These are phyloP conservation scores for Uronychia setigera DNA, from an alignment of 73 alveolate genomes.

Conservation along the genomic window DNA sequence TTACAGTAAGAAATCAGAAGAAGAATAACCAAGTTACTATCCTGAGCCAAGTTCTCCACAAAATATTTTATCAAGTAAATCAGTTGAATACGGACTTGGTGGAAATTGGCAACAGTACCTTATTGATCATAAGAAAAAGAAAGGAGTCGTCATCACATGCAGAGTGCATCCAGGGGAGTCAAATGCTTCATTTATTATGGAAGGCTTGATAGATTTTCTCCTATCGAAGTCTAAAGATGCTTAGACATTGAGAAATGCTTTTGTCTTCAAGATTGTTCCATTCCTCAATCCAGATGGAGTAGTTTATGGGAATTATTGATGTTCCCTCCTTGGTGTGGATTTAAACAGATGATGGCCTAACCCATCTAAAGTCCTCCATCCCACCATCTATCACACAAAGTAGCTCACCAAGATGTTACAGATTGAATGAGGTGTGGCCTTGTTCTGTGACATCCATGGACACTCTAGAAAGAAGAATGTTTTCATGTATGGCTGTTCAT, in stretches of 20 bases:
- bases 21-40: background rate
- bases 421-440: constrained; percentile 66
- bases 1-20: background rate
- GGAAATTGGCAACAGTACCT: constrained; percentile 75
- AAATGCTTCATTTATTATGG: constrained; percentile 80
- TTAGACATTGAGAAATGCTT: constrained; percentile 71
- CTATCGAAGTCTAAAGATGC: constrained; percentile 82
- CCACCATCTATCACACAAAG: constrained; percentile 79
- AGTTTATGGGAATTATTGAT: constrained; percentile 90
- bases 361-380: constrained; percentile 88
- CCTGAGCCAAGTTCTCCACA: background rate
- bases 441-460: constrained; percentile 88
- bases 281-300: constrained; percentile 93
- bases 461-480: constrained; percentile 67
- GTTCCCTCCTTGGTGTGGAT: constrained; percentile 90
- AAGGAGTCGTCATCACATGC: constrained; percentile 75
- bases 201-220: constrained; percentile 87
- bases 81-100: background rate
- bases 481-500: constrained; percentile 66
- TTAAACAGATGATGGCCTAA: constrained; percentile 91
- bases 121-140: constrained; percentile 77
- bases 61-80: background rate
- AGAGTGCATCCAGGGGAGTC: constrained; percentile 97
- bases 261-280: constrained; percentile 88
- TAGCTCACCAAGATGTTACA: constrained; percentile 44